phyloP scores from a whole-genome alignment of 169 alveolate genomes.

The Plasmodium gaboni region DNA sequence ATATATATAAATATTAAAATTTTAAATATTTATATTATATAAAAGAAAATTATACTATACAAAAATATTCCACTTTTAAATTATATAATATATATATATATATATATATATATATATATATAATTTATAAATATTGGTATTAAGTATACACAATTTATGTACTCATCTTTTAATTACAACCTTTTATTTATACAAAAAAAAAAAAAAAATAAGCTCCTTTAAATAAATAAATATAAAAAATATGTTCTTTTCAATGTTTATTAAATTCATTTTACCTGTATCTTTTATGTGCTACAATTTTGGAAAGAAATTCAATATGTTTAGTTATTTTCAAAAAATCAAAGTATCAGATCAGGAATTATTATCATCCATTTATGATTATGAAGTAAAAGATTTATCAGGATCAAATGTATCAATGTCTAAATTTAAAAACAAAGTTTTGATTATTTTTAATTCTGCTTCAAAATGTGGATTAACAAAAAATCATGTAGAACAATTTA shows the following conservation, averaged over 20 bases:
- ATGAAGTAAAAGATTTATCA: slow-evolving; percentile 25
- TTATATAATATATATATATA: too few relatives aligned
- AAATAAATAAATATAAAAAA: not conserved
- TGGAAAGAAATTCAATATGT: slow-evolving; percentile 15
- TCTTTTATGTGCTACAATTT: not conserved
- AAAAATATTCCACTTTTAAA: too few relatives aligned
- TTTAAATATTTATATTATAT: too few relatives aligned
- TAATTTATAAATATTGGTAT: too few relatives aligned
- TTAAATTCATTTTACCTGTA: not conserved
- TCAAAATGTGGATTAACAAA: slow-evolving; percentile 69
- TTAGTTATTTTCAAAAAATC: slow-evolving; percentile 50
- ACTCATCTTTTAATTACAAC: too few relatives aligned
- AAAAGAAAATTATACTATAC: too few relatives aligned
- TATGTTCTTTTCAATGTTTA: too few relatives aligned
- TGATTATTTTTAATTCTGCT: slow-evolving; percentile 57
- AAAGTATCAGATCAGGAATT: slow-evolving; percentile 29
- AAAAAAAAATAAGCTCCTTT: not conserved
- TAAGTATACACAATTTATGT: too few relatives aligned
- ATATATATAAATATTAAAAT: too few relatives aligned
- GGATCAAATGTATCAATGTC: slow-evolving; percentile 44
- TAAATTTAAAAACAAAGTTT: slow-evolving; percentile 32
- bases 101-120: too few relatives aligned
- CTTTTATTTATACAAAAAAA: too few relatives aligned
- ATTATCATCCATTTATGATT: slow-evolving; percentile 43
- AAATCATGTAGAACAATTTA: slow-evolving; percentile 41